Evolutionary conservation across 768 basidiomycete species (phyloP).

Genomic region (Hortiboletus flavorubellus): DNA sequence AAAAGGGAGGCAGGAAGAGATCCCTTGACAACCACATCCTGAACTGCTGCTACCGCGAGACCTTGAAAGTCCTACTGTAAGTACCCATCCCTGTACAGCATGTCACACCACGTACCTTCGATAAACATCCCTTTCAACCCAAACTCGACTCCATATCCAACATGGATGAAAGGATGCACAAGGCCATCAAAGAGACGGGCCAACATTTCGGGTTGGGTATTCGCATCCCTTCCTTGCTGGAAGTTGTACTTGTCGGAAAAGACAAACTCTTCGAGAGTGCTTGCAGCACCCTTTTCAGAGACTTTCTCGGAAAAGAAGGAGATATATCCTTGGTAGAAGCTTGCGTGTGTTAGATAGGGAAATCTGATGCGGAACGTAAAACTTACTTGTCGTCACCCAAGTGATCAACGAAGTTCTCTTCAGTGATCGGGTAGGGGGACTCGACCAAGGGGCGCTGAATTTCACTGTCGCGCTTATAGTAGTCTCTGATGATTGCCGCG

Average conservation of each 20-base stretch:
- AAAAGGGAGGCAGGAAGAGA: conserved; percentile 11
- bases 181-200: conserved; percentile 46
- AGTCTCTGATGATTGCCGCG: conserved; percentile 22
- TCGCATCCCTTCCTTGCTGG: conserved; percentile 9
- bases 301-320: conserved; percentile 23
- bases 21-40: conserved; percentile 39
- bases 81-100: neutral
- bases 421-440: conserved; percentile 24
- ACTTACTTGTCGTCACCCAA: conserved; percentile 28
- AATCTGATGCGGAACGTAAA: neutral
- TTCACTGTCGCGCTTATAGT: conserved; percentile 21
- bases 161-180: conserved; percentile 61
- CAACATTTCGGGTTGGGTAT: conserved; percentile 49
- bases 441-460: conserved; percentile 24
- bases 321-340: conserved; percentile 27
- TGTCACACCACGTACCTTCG: conserved; percentile 44
- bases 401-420: conserved; percentile 23
- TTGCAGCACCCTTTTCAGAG: conserved; percentile 12
- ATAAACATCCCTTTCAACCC: conserved; percentile 55
- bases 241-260: conserved; percentile 32
- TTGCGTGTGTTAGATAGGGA: conserved; percentile 17
- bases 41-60: conserved; percentile 24
- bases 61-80: conserved; percentile 9
- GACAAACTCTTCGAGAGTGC: conserved; percentile 26
- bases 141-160: conserved; percentile 62